Evolutionary conservation across 2,329 filamentous ascomycete species (phyloP).

Genomic region (Hymenotorrendiella dingleyae): DNA sequence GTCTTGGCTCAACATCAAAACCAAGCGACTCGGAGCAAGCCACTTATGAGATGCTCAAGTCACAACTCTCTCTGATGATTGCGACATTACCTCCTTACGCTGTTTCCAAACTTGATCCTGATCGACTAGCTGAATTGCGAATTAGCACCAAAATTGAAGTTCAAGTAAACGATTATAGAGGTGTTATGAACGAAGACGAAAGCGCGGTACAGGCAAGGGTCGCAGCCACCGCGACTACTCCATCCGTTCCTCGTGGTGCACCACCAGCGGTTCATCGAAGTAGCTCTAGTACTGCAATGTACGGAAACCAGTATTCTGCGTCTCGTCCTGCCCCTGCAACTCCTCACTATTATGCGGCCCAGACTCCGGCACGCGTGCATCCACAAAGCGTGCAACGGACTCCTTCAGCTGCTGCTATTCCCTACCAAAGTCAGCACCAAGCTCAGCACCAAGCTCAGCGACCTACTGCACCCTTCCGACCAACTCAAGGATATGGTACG

Average conservation of each 20-base stretch:
- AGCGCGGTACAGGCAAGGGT: slow-evolving; percentile 23
- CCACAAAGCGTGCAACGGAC: slow-evolving; percentile 24
- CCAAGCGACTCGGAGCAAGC: slow-evolving; percentile 53
- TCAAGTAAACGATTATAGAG: slow-evolving; percentile 41
- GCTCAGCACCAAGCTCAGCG: too few relatives aligned
- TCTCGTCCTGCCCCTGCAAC: slow-evolving; percentile 19
- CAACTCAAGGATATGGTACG: slow-evolving; percentile 21
- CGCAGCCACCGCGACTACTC: slow-evolving; percentile 18
- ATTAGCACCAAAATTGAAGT: slow-evolving; percentile 47
- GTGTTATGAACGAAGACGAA: slow-evolving; percentile 50
- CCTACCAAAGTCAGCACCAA: slow-evolving; percentile 24
- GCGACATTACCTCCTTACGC: slow-evolving; percentile 48
- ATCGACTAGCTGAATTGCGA: slow-evolving; percentile 46
- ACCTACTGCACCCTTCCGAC: slow-evolving; percentile 24
- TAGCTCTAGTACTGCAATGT: slow-evolving; percentile 19
- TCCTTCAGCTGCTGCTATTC: slow-evolving; percentile 23
- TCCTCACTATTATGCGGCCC: slow-evolving; percentile 19
- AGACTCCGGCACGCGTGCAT: slow-evolving; percentile 26
- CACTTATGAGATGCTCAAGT: slow-evolving; percentile 46
- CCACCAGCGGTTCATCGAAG: slow-evolving; percentile 19
- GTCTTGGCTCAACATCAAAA: slow-evolving; percentile 54
- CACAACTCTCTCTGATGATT: slow-evolving; percentile 46
- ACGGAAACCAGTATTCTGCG: slow-evolving; percentile 30
- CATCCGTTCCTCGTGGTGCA: slow-evolving; percentile 14
- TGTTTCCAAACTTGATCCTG: slow-evolving; percentile 50